Conservation (phyloP, 2,329 filamentous ascomycete genomes). For the Penicillium sp. region DNA sequence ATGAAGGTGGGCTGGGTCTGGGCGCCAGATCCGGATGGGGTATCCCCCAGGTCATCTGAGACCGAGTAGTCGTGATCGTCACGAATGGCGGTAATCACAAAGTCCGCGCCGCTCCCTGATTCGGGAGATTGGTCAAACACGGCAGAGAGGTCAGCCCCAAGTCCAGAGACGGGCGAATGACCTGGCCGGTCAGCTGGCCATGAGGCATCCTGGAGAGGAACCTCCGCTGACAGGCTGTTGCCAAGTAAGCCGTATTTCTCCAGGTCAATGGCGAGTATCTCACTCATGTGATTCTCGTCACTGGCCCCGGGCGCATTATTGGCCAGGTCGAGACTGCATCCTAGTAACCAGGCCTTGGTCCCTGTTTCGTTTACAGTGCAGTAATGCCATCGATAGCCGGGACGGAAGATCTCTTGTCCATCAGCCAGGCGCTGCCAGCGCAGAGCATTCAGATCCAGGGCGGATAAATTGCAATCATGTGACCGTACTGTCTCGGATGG, state of each 20-base stretch:
- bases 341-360: slow-evolving; percentile 96
- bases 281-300: slow-evolving; percentile 90
- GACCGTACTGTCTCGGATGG: slow-evolving; percentile 85
- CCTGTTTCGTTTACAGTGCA: slow-evolving; percentile 95
- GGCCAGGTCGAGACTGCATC: slow-evolving; percentile 77
- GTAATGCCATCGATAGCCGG: slow-evolving; percentile 97
- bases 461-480: slow-evolving; percentile 87
- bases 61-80: slow-evolving; percentile 58
- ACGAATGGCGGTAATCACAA: slow-evolving; percentile 85
- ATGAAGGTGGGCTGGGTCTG: slow-evolving; percentile 43
- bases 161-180: slow-evolving; percentile 61
- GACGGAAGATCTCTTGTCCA: slow-evolving; percentile 88
- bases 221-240: slow-evolving; percentile 69
- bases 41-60: slow-evolving; percentile 60
- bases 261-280: slow-evolving; percentile 92
- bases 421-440: slow-evolving; percentile 96
- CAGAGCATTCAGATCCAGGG: slow-evolving; percentile 82
- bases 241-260: slow-evolving; percentile 89
- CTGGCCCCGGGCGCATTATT: slow-evolving; percentile 71
- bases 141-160: slow-evolving; percentile 83
- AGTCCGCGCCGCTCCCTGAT: slow-evolving; percentile 84
- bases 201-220: slow-evolving; percentile 54
- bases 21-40: slow-evolving; percentile 40
- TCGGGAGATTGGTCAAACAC: slow-evolving; percentile 89
- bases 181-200: slow-evolving; percentile 61